Evolutionary conservation across 306 rosid species (phyloP), one percentile per base, ranked within the genome.

Genomic region (Cicer yamashitae): DNA sequence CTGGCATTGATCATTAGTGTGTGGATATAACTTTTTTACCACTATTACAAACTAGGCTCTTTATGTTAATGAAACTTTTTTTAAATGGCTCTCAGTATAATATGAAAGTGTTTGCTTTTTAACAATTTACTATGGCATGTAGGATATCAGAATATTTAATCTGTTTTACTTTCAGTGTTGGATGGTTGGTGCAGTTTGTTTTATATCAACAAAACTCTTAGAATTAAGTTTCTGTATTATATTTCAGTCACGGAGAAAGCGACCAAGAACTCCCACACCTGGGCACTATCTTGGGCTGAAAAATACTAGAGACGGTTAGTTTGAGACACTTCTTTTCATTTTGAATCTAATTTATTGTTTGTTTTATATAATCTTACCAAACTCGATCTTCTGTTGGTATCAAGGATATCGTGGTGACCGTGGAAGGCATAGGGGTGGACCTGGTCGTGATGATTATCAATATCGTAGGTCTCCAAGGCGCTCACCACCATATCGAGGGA

Each of bases 241-340:
- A 53, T 91, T 94, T 75, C 98, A 96, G 99, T 96, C 99, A n/a
- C 88, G 97, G 67, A 92, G 99, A 84, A 96, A 90, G 82, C 87
- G 97, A 46, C 73, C 96, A 46, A 96, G 99, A 80, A 92, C 99
- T 77, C 99, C 98, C 8, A 96, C 99, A 3, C 99, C 99, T 5
- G 99, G 99, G 38, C 98, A 96, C 78, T 96, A 96, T 81, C 97
- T 96, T 54, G 99, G 99, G 63, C 73, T 92, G 82, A 96, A 96
- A 83, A 96, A 78, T 81, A 85, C 96, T 8, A 88, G 97, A 83
- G 99, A 92, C 81, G 96, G 97, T 89, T 70, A 76, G 91, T 80
- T 71, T 45, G 14, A 60, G 62, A 62, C 39, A 3, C 52, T 9
- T 46, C 7, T 70, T 34, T 20, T 59, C 39, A 14, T 62, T 69